phyloP scores from a whole-genome alignment of 1,284 basidiomycete species.

The Boletus sp. region DNA sequence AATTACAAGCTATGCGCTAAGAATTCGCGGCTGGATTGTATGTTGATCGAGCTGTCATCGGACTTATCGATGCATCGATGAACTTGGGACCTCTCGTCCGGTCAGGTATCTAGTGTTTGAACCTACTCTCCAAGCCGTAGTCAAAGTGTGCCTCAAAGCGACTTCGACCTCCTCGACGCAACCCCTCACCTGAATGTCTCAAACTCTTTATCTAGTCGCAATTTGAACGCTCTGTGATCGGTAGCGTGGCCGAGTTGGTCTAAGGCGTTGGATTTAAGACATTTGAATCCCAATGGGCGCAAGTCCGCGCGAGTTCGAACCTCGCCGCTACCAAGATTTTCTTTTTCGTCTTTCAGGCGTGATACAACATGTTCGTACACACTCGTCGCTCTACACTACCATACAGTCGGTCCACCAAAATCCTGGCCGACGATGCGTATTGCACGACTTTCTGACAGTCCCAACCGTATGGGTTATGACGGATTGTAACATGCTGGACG shows the following conservation, averaged over 20 bases:
- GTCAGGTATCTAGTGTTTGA: neutral
- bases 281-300: constrained; percentile 73
- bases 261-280: constrained; percentile 85
- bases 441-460: neutral
- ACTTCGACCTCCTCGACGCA: too few species aligned
- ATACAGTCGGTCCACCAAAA: neutral
- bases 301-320: constrained; percentile 83
- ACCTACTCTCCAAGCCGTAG: too few species aligned
- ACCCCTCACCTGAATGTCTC: neutral
- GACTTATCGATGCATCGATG: too few species aligned
- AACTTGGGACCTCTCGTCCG: neutral
- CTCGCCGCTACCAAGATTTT: constrained; percentile 69
- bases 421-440: neutral
- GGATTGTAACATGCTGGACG: neutral
- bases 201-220: neutral
- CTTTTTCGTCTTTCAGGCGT: neutral
- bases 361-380: too few species aligned
- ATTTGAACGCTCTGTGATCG: constrained; percentile 31
- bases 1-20: constrained; percentile 19
- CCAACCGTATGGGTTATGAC: neutral
- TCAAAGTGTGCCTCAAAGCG: too few species aligned
- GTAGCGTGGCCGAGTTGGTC: constrained; percentile 82
- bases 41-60: too few species aligned
- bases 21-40: too few species aligned
- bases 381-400: too few species aligned